Evolutionary conservation across 768 basidiomycete genomes (phyloP).

Genomic region (Tulasnella sp.): DNA sequence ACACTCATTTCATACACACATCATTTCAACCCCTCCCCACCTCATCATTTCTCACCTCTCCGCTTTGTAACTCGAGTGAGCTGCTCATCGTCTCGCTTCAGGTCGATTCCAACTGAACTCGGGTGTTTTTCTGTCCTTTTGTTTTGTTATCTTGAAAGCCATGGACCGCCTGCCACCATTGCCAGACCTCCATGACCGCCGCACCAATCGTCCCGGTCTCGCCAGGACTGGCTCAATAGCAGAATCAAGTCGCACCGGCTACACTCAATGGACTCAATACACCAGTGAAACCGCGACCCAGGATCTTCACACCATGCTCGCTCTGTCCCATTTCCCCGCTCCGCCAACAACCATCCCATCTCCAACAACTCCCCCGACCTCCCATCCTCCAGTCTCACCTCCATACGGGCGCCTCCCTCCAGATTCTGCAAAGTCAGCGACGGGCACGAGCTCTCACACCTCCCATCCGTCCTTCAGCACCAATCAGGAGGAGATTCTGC

Average conservation of each 20-base stretch:
- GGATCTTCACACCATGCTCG: constrained; percentile 30
- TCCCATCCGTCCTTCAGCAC: constrained; percentile 26
- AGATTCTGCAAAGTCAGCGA: constrained; percentile 8
- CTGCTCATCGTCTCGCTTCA: background rate
- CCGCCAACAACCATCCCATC: constrained; percentile 25
- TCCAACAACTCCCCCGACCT: constrained; percentile 1
- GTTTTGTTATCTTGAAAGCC: background rate
- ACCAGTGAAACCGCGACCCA: constrained; percentile 17
- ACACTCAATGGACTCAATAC: constrained; percentile 16
- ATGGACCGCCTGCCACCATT: constrained; percentile 9
- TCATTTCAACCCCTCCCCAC: background rate
- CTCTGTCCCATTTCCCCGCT: constrained; percentile 24
- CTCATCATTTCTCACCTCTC: background rate
- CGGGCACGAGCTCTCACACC: background rate
- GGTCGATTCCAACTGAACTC: background rate
- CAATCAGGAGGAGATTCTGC: constrained; percentile 31
- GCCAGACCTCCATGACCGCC: constrained; percentile 16
- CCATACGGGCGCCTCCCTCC: background rate
- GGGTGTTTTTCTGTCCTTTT: background rate
- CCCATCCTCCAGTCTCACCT: constrained; percentile 5
- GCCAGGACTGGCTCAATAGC: background rate
- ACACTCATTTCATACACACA: constrained; percentile 21
- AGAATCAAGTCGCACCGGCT: constrained; percentile 3
- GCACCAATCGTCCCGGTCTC: background rate
- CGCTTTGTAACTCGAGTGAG: constrained; percentile 4